Conservation (phyloP, 257 asterid species). For the Solanum clarkiae region DNA sequence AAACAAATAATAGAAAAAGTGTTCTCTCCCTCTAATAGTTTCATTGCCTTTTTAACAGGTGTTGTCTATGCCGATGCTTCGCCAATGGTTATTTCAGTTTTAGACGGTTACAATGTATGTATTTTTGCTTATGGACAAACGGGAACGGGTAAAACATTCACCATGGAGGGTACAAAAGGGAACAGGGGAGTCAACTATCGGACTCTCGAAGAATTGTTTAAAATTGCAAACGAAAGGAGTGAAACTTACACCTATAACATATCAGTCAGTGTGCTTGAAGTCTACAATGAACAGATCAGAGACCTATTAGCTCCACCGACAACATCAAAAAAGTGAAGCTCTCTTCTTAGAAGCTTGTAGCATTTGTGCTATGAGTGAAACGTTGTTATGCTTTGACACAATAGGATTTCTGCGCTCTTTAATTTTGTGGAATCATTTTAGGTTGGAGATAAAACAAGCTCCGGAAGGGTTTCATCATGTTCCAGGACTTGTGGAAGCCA, state of each 20-base stretch:
- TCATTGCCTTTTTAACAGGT: conserved; percentile 27
- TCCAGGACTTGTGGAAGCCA: conserved; percentile 90
- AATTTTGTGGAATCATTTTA: conserved; percentile 11
- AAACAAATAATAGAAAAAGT: neutral
- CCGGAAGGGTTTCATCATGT: conserved; percentile 85
- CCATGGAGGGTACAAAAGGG: conserved; percentile 89
- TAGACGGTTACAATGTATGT: conserved; percentile 96
- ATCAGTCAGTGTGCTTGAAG: conserved; percentile 98
- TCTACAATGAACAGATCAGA: conserved; percentile 90
- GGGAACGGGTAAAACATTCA: conserved; percentile 97
- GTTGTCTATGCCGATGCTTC: conserved; percentile 95
- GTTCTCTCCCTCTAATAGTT: neutral
- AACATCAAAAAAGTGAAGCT: conserved; percentile 61
- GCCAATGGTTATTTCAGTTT: conserved; percentile 82
- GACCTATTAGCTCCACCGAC: conserved; percentile 67
- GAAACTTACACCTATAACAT: conserved; percentile 54
- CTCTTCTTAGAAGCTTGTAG: neutral
- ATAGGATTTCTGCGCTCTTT: neutral
- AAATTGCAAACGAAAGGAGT: conserved; percentile 55
- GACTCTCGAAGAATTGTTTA: conserved; percentile 80
- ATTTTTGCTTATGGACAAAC: conserved; percentile 98
- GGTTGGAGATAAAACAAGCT: conserved; percentile 95
- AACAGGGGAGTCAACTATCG: conserved; percentile 92
- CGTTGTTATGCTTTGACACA: neutral
- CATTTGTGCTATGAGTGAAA: neutral